Base-by-base conservation (phyloP, 495 filamentous ascomycete species). In the Staphylotrichum tortipilum region DNA sequence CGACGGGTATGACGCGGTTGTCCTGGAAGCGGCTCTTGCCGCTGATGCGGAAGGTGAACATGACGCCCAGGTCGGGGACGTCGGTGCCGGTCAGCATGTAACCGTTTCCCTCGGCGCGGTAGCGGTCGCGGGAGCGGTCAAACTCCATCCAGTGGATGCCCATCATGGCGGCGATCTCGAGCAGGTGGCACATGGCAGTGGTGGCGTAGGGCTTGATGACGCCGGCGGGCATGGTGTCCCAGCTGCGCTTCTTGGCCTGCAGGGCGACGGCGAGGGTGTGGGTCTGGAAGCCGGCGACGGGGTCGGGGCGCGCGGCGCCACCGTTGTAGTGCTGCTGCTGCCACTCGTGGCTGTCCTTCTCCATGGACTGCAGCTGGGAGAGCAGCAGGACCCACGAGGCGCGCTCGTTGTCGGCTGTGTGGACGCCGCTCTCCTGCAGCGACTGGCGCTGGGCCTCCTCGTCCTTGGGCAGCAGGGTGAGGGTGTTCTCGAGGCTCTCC, bases 131-230 rank as follows among this genome's bases (percentile, higher is more conserved):
- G 8, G 50, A 61, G 14, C 68, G 52, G 55, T 75, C 66, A 49
- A 74, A 75, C 48, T 69, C 69, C 46, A 68, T 71, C 74, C 73
- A 78, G 57, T 78, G 62, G 9, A 78, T 65, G 0, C 73, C 73
- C 41, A 78, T 51, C 63, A 75, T 70, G 22, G 72, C 67, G 17
- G 68, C 70, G 24, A 77, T 71, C 48, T 76, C 74, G 14, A 77
- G 62, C 8, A 77, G 37, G 51, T 77, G 72, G 49, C 68, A 73
- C 12, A 77, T 71, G 48, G 74, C 63, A 0, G 68, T 73, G 5
- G 64, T 75, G 5, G 73, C 74, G 41, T 71, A 76, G 7, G 74
- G 74, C 44, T 75, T 75, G 22, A 62, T 72, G 45, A 76, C 65
- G 21, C 63, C 58, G 14, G 61, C 26, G 0, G 73, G 71, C 59